These are phyloP conservation scores for Calonectria hawksworthii DNA, from an alignment of 2,329 filamentous ascomycete genomes.

Conservation along the genomic window DNA sequence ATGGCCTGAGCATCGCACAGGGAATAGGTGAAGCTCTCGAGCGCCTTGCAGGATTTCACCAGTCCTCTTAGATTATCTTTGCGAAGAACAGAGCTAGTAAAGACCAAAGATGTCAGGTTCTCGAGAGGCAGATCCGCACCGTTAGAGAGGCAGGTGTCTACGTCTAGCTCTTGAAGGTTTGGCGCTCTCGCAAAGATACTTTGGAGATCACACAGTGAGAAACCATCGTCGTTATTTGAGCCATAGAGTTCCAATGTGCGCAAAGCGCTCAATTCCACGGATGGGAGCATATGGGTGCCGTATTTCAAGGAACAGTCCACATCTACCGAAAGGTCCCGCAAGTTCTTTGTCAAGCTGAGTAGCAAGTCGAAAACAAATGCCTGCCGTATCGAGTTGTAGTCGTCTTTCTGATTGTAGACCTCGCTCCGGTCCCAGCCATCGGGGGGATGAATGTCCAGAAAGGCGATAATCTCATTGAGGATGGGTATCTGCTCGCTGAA, in stretches of 20 bases:
- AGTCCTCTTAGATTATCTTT: neutral
- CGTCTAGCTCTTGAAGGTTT: neutral
- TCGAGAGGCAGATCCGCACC: neutral
- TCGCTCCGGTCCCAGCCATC: neutral
- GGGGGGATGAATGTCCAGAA: neutral
- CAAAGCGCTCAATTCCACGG: neutral
- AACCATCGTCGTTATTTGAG: rapidly evolving
- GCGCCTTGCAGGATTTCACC: neutral
- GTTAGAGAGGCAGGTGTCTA: neutral
- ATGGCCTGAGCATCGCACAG: neutral
- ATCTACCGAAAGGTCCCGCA: neutral
- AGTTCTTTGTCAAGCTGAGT: neutral
- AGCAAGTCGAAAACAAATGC: neutral
- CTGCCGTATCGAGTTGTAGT: neutral
- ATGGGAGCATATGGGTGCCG: neutral
- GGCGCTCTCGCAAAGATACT: neutral
- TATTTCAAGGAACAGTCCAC: neutral
- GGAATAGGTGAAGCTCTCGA: neutral
- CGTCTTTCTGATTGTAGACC: too few species aligned
- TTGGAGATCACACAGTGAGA: neutral
- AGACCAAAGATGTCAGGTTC: neutral
- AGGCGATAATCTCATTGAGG: neutral
- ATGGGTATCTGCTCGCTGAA: too few species aligned
- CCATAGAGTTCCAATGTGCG: neutral
- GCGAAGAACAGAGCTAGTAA: neutral